Percentiles rank a stretch among this genome's conserved stretches.
Evolutionary conservation across 305 asterid genomes (phyloP).

Genomic region (Fraxinus greggii): DNA sequence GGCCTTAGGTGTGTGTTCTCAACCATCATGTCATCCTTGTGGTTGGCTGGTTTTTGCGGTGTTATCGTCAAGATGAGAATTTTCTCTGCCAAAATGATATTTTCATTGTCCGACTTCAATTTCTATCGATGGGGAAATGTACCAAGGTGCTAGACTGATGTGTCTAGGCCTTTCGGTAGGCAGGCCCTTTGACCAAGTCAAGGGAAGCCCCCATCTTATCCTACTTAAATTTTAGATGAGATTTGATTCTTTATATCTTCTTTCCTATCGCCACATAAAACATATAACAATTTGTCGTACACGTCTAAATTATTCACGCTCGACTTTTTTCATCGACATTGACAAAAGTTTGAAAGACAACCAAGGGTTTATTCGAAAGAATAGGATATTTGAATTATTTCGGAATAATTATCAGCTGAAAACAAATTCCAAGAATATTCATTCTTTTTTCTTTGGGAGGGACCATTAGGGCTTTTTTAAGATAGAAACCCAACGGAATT

Average conservation of each 20-base stretch:
- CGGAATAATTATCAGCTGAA: neutral
- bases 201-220: too few species aligned
- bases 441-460: neutral
- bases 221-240: too few species aligned
- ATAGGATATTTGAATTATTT: neutral
- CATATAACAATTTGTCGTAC: neutral
- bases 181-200: neutral
- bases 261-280: neutral
- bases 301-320: neutral
- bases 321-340: neutral
- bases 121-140: too few species aligned
- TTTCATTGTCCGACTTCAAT: too few species aligned
- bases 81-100: neutral
- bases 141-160: neutral
- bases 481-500: neutral
- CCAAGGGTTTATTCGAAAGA: too few species aligned
- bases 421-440: neutral
- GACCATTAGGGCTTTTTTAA: neutral
- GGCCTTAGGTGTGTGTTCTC: too few species aligned
- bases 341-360: neutral
- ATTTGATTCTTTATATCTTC: neutral
- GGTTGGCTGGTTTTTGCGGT: neutral
- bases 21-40: neutral
- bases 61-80: too few species aligned
- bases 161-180: too few species aligned